Evolutionary conservation across 2,329 filamentous ascomycete genomes (phyloP).

Genomic region (Leptographium wingfieldii): DNA sequence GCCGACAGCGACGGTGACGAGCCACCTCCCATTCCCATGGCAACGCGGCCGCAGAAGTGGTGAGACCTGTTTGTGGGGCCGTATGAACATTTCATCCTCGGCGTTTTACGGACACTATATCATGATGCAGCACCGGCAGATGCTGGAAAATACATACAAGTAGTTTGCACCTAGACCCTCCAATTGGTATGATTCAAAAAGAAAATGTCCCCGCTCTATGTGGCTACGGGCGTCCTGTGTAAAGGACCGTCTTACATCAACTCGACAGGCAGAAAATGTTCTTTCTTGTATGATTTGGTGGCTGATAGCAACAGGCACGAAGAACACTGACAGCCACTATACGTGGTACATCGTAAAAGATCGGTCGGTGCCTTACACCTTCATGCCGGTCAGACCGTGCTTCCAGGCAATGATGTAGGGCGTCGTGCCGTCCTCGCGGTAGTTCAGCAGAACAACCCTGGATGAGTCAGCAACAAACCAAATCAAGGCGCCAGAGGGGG

Average conservation of each 20-base stretch:
- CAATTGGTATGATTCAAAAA: too few species aligned
- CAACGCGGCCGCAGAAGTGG: constrained; percentile 30
- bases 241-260: neutral
- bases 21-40: constrained; percentile 37
- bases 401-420: constrained; percentile 91
- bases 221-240: too few species aligned
- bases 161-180: too few species aligned
- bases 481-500: constrained; percentile 2
- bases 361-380: constrained; percentile 56
- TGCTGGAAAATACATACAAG: neutral
- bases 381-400: constrained; percentile 77
- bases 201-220: too few species aligned
- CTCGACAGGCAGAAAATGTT: neutral
- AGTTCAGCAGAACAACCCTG: constrained; percentile 87
- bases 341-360: too few species aligned
- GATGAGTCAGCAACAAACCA: neutral
- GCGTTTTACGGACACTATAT: neutral
- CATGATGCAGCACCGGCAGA: too few species aligned
- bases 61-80: neutral
- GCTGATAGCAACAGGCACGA: neutral
- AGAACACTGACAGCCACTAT: neutral
- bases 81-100: neutral
- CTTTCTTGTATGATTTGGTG: neutral
- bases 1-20: constrained; percentile 16
- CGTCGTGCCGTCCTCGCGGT: constrained; percentile 89